These are phyloP conservation scores for Aureobasidium sp. DNA, from an alignment of 2,329 filamentous ascomycete species.

Conservation along the genomic window DNA sequence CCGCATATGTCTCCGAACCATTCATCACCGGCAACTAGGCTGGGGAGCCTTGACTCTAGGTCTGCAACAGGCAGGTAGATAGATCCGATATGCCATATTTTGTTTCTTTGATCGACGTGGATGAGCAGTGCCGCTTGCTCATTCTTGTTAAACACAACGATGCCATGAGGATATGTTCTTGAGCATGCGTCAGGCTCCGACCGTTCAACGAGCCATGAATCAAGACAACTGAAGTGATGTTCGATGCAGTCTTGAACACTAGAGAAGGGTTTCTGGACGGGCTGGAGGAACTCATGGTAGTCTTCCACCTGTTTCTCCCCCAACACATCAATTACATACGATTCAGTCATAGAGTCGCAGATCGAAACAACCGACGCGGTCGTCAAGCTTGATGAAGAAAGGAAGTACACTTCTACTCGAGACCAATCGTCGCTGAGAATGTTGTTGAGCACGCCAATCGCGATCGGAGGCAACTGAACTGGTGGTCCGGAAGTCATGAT, in stretches of 20 bases:
- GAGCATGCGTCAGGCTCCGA: neutral
- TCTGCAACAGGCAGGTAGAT: neutral
- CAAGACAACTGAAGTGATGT: neutral
- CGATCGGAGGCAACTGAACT: neutral
- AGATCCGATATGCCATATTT: neutral
- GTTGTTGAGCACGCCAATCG: neutral
- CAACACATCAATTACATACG: neutral
- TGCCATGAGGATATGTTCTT: neutral
- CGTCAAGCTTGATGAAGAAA: neutral
- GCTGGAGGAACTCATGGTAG: neutral
- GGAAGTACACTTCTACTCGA: neutral
- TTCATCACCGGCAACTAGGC: neutral
- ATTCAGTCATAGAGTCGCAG: neutral
- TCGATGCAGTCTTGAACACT: neutral
- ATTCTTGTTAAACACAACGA: neutral
- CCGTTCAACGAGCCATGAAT: neutral
- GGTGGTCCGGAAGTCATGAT: neutral
- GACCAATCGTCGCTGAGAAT: neutral
- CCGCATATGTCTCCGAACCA: neutral
- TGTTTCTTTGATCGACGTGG: neutral
- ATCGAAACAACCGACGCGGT: neutral
- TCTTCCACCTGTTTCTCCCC: neutral
- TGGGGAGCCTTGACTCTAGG: neutral
- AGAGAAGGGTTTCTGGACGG: neutral
- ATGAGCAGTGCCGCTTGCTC: neutral